Percentiles rank a stretch among this genome's conserved stretches.
phyloP scores from a whole-genome alignment of 2,329 filamentous ascomycete species.

The Pseudogymnoascus destructans region DNA sequence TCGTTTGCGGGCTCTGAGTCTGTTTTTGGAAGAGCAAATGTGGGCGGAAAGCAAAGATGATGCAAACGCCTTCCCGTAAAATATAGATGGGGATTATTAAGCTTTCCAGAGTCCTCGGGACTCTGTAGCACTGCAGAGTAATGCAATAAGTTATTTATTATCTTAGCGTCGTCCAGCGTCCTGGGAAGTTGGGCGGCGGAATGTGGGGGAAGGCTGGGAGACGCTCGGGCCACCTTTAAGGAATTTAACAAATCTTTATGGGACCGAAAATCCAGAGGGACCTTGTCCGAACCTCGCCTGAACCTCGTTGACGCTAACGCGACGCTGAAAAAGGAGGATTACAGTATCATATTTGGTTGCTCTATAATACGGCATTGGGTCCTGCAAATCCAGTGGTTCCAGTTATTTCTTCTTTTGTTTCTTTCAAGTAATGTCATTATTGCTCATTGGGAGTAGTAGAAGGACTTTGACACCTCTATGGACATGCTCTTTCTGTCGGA shows the following conservation, averaged over 20 bases:
- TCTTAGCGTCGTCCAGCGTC: slow-evolving; percentile 9
- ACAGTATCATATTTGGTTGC: neutral
- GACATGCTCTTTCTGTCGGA: slow-evolving; percentile 20
- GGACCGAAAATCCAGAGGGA: neutral
- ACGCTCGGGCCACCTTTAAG: neutral
- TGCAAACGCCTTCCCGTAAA: slow-evolving; percentile 1
- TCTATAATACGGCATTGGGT: neutral
- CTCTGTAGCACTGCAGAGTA: slow-evolving; percentile 3
- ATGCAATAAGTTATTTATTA: slow-evolving; percentile 9
- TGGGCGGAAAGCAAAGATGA: neutral
- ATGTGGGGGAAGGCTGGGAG: slow-evolving; percentile 8
- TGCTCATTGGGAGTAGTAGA: slow-evolving; percentile 15
- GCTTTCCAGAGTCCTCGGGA: neutral
- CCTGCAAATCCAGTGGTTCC: neutral
- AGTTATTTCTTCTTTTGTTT: neutral
- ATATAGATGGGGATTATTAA: neutral
- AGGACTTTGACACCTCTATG: slow-evolving; percentile 14
- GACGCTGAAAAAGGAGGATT: neutral
- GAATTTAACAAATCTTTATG: neutral
- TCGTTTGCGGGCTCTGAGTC: neutral
- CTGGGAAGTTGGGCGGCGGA: neutral
- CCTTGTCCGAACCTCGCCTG: neutral
- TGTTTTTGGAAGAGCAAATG: neutral
- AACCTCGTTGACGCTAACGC: neutral
- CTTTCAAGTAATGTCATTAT: slow-evolving; percentile 3